Evolutionary conservation across 2,329 filamentous ascomycete genomes (phyloP).

Genomic region (Gaeumannomyces sp.): DNA sequence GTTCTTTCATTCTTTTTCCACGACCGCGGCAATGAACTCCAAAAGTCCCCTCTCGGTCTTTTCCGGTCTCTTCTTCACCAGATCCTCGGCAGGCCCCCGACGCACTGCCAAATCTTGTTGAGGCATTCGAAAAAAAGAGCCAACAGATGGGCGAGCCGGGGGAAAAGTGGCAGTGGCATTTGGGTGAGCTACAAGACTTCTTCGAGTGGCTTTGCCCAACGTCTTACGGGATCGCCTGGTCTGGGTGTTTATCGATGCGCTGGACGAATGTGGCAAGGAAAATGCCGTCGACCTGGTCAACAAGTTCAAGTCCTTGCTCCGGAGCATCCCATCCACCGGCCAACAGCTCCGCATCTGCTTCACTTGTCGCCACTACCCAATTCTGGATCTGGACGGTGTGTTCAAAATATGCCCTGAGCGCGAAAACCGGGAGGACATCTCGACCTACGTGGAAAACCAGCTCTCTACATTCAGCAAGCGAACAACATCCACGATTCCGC

Average conservation of each 20-base stretch:
- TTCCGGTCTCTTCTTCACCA: conserved; percentile 29
- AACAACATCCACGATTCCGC: not conserved
- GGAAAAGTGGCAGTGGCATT: conserved; percentile 23
- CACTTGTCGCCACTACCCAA: conserved; percentile 27
- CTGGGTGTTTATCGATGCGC: conserved; percentile 27
- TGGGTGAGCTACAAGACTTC: conserved; percentile 16
- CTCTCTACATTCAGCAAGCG: conserved; percentile 12
- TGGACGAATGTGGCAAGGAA: conserved; percentile 27
- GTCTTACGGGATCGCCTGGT: conserved; percentile 17
- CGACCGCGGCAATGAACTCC: conserved; percentile 24
- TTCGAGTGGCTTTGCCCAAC: conserved; percentile 18
- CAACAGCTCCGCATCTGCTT: conserved; percentile 23
- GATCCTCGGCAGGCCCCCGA: conserved; percentile 21
- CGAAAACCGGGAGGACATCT: conserved; percentile 26
- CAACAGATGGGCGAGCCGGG: conserved; percentile 11
- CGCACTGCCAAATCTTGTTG: conserved; percentile 15
- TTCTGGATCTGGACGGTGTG: conserved; percentile 16
- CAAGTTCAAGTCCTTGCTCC: conserved; percentile 19
- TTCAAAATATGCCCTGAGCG: conserved; percentile 24
- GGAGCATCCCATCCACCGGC: conserved; percentile 14
- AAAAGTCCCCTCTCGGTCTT: conserved; percentile 27
- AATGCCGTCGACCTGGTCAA: conserved; percentile 17
- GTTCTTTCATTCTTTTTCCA: conserved; percentile 32
- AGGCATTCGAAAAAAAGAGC: not conserved
- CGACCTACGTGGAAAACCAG: conserved; percentile 20